These are phyloP conservation scores for Thelephora ganbajun DNA, from an alignment of 768 basidiomycete species.

Conservation along the genomic window DNA sequence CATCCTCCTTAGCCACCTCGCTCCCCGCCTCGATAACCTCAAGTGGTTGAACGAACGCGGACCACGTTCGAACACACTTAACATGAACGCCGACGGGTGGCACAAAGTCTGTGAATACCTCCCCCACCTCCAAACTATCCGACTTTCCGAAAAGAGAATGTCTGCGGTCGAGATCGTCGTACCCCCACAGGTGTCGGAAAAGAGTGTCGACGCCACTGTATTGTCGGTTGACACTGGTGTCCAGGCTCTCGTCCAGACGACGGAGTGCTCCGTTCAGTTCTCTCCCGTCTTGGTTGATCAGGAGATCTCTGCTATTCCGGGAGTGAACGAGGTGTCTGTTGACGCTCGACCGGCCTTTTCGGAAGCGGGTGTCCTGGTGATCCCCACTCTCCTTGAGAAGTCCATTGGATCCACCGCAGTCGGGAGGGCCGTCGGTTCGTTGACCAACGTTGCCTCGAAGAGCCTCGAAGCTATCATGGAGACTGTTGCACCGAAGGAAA, in stretches of 20 bases:
- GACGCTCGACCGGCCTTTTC: slow-evolving; percentile 37
- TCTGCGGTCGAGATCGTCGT: slow-evolving; percentile 11
- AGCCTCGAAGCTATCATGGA: slow-evolving; percentile 9
- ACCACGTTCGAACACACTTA: slow-evolving; percentile 45
- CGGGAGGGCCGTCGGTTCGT: slow-evolving; percentile 11
- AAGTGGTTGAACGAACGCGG: slow-evolving; percentile 74
- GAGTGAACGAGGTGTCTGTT: slow-evolving; percentile 26
- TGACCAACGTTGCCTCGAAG: slow-evolving; percentile 3
- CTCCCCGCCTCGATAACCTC: slow-evolving; percentile 53
- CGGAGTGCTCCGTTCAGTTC: slow-evolving; percentile 23
- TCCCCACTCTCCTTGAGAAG: slow-evolving; percentile 19
- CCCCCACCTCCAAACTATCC: slow-evolving; percentile 59
- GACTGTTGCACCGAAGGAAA: slow-evolving; percentile 3
- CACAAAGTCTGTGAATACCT: slow-evolving; percentile 53
- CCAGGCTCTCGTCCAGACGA: slow-evolving; percentile 24
- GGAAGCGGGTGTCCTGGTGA: slow-evolving; percentile 33
- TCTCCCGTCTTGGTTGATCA: slow-evolving; percentile 22
- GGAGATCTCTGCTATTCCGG: slow-evolving; percentile 26
- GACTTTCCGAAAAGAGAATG: slow-evolving; percentile 42
- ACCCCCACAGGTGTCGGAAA: slow-evolving; percentile 21
- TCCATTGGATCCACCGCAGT: slow-evolving; percentile 15
- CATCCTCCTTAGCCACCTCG: slow-evolving; percentile 64
- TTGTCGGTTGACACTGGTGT: slow-evolving; percentile 25
- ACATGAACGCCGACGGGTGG: slow-evolving; percentile 56
- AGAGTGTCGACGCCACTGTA: slow-evolving; percentile 40